Conservation (phyloP, 2,329 filamentous ascomycete species). For the Ambrosiella beaveri region DNA sequence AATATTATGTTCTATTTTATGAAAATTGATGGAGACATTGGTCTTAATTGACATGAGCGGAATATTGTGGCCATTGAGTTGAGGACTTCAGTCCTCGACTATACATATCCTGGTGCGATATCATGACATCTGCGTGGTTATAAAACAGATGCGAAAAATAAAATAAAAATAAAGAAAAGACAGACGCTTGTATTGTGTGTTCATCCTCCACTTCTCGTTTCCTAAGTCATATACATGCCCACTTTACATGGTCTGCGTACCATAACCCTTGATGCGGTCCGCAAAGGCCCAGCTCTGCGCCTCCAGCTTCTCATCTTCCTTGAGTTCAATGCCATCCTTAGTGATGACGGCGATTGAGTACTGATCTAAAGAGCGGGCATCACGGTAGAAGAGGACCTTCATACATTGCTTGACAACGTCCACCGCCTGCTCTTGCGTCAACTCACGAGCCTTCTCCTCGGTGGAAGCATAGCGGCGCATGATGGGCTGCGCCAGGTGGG, state of each 20-base stretch:
- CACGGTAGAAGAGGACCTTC: slow-evolving; percentile 96
- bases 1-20: background rate
- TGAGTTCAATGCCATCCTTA: slow-evolving; percentile 72
- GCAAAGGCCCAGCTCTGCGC: slow-evolving; percentile 97
- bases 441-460: slow-evolving; percentile 54
- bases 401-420: slow-evolving; percentile 78
- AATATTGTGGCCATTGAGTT: no score
- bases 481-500: slow-evolving; percentile 83
- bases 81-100: background rate
- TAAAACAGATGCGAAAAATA: background rate
- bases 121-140: background rate
- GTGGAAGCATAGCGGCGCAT: slow-evolving; percentile 71
- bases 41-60: no score
- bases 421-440: slow-evolving; percentile 65
- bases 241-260: slow-evolving; percentile 53
- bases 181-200: slow-evolving; percentile 10
- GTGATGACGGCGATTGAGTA: slow-evolving; percentile 87
- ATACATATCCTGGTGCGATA: background rate
- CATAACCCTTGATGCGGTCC: slow-evolving; percentile 85
- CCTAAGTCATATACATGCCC: background rate
- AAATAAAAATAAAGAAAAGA: background rate
- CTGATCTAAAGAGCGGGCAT: slow-evolving; percentile 77
- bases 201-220: slow-evolving; percentile 1
- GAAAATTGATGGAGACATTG: background rate
- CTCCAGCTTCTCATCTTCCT: slow-evolving; percentile 75